Percentiles rank a stretch among this genome's conserved stretches.
These are phyloP conservation scores for Nepenthes mirabilis DNA, from an alignment of 148 eudicot genomes.

Conservation along the genomic window DNA sequence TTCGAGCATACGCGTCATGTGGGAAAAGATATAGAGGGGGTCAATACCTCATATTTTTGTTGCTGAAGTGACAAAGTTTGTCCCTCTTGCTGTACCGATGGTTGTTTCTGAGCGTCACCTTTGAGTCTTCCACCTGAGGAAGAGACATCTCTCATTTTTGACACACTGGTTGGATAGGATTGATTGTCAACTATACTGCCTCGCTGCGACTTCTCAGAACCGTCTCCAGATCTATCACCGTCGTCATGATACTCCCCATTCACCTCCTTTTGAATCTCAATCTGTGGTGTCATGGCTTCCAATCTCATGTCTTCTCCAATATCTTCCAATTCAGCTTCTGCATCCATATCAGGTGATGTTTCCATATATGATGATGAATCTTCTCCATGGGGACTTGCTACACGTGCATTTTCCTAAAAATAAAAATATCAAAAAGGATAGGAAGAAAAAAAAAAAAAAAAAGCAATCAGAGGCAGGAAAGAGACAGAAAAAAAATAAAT, in stretches of 20 bases:
- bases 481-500: background rate
- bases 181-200: conserved; percentile 32
- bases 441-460: background rate
- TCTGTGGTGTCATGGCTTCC: conserved; percentile 21
- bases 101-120: conserved; percentile 20
- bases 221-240: conserved; percentile 27
- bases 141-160: conserved; percentile 12
- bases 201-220: conserved; percentile 26
- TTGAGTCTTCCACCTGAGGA: conserved; percentile 19
- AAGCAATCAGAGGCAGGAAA: conserved; percentile 2
- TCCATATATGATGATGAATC: conserved; percentile 74
- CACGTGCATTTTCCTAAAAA: conserved; percentile 29
- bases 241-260: conserved; percentile 22
- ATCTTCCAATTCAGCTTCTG: conserved; percentile 40
- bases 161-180: conserved; percentile 12
- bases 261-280: conserved; percentile 15
- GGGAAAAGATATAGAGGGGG: background rate
- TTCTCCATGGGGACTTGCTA: conserved; percentile 58
- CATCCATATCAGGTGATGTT: conserved; percentile 52
- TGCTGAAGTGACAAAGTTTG: conserved; percentile 23
- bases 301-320: conserved; percentile 30
- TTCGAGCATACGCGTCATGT: background rate
- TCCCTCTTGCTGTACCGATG: conserved; percentile 17
- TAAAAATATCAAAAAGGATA: background rate
- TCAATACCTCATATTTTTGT: conserved; percentile 49